Evolutionary conservation across 2,329 filamentous ascomycete genomes (phyloP).

Genomic region (Claviceps spartinae): DNA sequence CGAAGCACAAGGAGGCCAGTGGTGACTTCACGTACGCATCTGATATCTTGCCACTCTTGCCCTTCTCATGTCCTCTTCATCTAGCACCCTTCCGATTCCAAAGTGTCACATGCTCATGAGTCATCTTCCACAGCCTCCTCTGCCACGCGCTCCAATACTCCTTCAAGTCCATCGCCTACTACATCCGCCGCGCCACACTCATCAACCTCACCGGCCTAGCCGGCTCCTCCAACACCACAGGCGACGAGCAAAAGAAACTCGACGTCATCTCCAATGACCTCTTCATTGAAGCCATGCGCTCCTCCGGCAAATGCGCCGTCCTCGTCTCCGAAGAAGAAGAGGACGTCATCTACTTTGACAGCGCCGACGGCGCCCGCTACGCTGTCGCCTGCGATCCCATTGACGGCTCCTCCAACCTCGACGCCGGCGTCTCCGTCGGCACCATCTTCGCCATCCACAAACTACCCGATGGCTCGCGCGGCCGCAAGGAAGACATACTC

Average conservation of each 20-base stretch:
- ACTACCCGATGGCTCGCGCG: conserved; percentile 61
- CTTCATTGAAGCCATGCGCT: conserved; percentile 90
- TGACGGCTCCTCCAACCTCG: conserved; percentile 92
- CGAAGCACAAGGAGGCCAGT: conserved; percentile 84
- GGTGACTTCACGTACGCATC: conserved; percentile 86
- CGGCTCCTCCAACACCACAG: conserved; percentile 86
- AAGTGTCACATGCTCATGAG: neutral
- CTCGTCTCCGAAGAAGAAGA: conserved; percentile 98
- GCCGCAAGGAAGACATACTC: conserved; percentile 74
- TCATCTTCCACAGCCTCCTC: conserved; percentile 52
- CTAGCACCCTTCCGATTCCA: neutral
- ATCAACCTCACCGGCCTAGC: conserved; percentile 94
- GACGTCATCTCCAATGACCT: conserved; percentile 98
- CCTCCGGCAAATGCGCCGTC: conserved; percentile 77
- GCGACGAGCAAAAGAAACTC: conserved; percentile 98
- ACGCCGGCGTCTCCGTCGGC: conserved; percentile 93
- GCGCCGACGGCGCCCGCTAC: conserved; percentile 65
- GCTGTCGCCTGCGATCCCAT: conserved; percentile 96
- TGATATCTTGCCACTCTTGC: conserved; percentile 7
- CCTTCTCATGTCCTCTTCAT: neutral
- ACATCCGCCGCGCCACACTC: conserved; percentile 88
- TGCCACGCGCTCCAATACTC: conserved; percentile 98
- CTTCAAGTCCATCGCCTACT: conserved; percentile 99
- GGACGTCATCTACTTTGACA: conserved; percentile 74
- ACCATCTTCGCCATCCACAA: conserved; percentile 95